Evolutionary conservation across 192 early-diverging fungal species (phyloP), one percentile per base, ranked within the genome.

Genomic region (Coemansia sp.): DNA sequence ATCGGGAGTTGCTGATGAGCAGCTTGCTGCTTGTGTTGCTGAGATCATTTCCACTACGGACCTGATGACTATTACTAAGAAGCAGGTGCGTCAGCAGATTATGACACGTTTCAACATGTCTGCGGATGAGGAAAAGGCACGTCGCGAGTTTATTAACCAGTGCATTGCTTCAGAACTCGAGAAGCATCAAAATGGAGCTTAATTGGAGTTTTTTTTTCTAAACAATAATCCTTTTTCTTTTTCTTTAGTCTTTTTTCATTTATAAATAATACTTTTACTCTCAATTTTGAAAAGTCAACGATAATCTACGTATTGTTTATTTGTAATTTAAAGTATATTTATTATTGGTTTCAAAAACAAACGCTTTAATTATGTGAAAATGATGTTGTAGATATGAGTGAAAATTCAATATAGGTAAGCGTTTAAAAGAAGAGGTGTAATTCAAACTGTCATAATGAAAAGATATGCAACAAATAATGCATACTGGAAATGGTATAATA

Each of bases 51-150:
- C 84, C 11, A 89, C 87, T 0, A 91, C 91, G 8, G 88, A 99
- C 56, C 67, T 99, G 47, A 97, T 96, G 95, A 90, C 87, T n/a
- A 87, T 99, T 41, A 99, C 97, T 35, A 97, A 99, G 81, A 97
- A 97, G 73, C 89, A 91, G 80, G 93, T 97, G n/a, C 90, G 96
- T 39, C 89, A 95, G 55, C 81, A 93, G 64, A 64, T 99, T 38
- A 82, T 85, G 49, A 66, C 64, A 10, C 60, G 79, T 45, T 94
- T 96, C 75, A 86, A 86, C 14, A 74, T 88, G 34, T 44, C 60
- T 20, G 44, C 58, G 10, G 73, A 77, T 14, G 96, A 99, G 44
- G 75, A 95, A 79, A 85, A 79, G 25, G 64, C 78, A 15, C 77
- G 83, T 45, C 94, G 94, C 72, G 86, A 88, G 26, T 86, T 81